Conservation (phyloP, 768 basidiomycete genomes). For the Guyanaporus albipodus region DNA sequence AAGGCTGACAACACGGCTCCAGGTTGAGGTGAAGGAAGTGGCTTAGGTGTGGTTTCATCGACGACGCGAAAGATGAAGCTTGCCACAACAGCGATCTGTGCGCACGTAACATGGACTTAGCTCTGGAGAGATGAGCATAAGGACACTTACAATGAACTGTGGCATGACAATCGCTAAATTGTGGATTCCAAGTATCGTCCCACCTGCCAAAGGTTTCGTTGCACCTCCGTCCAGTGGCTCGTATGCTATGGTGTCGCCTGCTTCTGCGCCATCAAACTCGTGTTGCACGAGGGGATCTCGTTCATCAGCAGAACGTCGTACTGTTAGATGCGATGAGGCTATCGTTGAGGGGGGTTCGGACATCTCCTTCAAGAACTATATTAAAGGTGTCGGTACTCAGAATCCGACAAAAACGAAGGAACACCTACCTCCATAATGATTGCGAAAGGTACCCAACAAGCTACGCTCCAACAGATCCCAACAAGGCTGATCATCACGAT, state of each 20-base stretch:
- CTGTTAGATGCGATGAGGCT: slow-evolving; percentile 12
- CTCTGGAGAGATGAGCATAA: not conserved
- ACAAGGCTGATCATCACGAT: slow-evolving; percentile 78
- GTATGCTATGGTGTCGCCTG: slow-evolving; percentile 37
- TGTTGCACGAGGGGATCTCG: slow-evolving; percentile 55
- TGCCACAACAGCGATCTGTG: slow-evolving; percentile 78
- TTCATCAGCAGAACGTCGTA: slow-evolving; percentile 35
- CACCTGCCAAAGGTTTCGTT: slow-evolving; percentile 64
- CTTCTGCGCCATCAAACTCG: slow-evolving; percentile 42
- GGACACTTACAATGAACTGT: slow-evolving; percentile 76
- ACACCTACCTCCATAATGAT: slow-evolving; percentile 89
- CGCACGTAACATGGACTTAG: not conserved
- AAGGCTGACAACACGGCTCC: slow-evolving; percentile 28
- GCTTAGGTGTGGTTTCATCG: slow-evolving; percentile 42
- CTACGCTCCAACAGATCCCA: slow-evolving; percentile 95
- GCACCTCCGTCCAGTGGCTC: slow-evolving; percentile 21
- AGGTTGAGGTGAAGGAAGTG: slow-evolving; percentile 26
- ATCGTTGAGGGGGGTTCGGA: slow-evolving; percentile 31
- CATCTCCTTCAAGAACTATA: slow-evolving; percentile 72
- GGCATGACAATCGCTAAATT: slow-evolving; percentile 95
- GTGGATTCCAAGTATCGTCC: slow-evolving; percentile 91
- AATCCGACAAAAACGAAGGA: slow-evolving; percentile 37
- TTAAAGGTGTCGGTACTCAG: not conserved
- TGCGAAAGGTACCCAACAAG: slow-evolving; percentile 97
- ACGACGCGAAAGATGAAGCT: slow-evolving; percentile 82